Evolutionary conservation across 2,329 filamentous ascomycete genomes (phyloP), one percentile per base, ranked within the genome.

Genomic region (Sporothrix curviconia): DNA sequence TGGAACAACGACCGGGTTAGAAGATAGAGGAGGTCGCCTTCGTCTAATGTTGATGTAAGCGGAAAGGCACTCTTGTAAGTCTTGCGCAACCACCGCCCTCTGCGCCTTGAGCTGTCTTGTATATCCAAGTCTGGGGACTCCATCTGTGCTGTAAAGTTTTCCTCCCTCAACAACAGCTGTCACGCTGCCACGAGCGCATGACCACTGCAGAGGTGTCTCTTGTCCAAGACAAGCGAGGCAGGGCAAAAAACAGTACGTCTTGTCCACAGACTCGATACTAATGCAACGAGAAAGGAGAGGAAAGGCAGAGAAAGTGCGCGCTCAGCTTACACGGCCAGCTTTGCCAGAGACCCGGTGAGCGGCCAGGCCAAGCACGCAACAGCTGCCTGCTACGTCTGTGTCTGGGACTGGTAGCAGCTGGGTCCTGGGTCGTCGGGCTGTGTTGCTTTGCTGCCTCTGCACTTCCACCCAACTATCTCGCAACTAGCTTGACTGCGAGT

Each of bases 11-110:
- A 79, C 76, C 1, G 83, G 6, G 84, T 84, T 34, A 86, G 69
- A 47, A 85, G 77, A 52, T 87, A 72, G n/a, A 86, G 71, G n/a
- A 80, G 68, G 62, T 83, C 79, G 55, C 75, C 73, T 47, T 78
- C 72, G 39, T 64, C 66, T 25, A 83, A 71, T 30, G 24, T 67
- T 56, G 69, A 76, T 43, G 72, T 70, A 44, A 82, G 67, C 14
- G 78, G 76, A 17, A 84, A n/a, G 68, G 64, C 73, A 77, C 44
- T 72, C 67, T 62, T 74, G 73, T 28, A 68, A 65, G 62, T 78
- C 77, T 66, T 75, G 72, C 59, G 74, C 55, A 58, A 76, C 57
- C 32, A 63, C 59, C 14, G 64, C 62, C 58, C 60, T 37, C 58
- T 58, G 34, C 47, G 59, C 28, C 46, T 61, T 25, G 60, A 59